Evolutionary conservation across 805 yeast species (phyloP), one percentile per base, ranked within the genome.

Genomic region (Candida boleticola): DNA sequence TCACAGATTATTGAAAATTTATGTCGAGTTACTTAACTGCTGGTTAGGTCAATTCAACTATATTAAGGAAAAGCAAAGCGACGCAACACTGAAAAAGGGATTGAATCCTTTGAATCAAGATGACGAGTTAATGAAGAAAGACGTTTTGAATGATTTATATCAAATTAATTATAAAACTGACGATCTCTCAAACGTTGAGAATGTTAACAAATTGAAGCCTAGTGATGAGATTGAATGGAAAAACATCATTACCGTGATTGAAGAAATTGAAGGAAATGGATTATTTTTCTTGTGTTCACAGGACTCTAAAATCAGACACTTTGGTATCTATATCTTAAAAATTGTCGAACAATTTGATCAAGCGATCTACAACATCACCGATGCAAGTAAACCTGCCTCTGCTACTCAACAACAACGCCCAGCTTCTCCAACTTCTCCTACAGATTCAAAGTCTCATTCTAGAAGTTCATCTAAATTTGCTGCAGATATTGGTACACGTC

Each of bases 211-310:
- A 33, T 37, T 51, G 22, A 61, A 60, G 39, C 65, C 63, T 5
- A 63, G 74, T 5, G 89, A 85, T 47, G 86, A 82, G 43, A 60
- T 86, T 29, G 92, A 86, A 55, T 72, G 88, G 76, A 87, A 86
- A 50, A 81, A 80, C 36, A 80, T 89, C 14, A 81, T 88, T 47
- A 85, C 96, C 0, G 84, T 86, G 0, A 83, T 93, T 36, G 98
- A 93, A 61, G 97, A 92, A 47, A 87, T 92, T 7, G 99, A 93
- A 62, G 97, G 99, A 0, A 88, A 90, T 56, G 99, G 97, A 0
- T 64, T 93, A 23, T 93, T 88, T 54, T 92, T 95, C 55, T 67
- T 93, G 18, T 87, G 96, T 53, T 87, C 96, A 1, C 95, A 89
- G 51, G 96, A 89, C 56, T 74, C 84, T 33, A 71, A 77, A 19